These are phyloP conservation scores for Acanthamoeba rhysodes DNA, from an alignment of 208 protist species.

Conservation along the genomic window DNA sequence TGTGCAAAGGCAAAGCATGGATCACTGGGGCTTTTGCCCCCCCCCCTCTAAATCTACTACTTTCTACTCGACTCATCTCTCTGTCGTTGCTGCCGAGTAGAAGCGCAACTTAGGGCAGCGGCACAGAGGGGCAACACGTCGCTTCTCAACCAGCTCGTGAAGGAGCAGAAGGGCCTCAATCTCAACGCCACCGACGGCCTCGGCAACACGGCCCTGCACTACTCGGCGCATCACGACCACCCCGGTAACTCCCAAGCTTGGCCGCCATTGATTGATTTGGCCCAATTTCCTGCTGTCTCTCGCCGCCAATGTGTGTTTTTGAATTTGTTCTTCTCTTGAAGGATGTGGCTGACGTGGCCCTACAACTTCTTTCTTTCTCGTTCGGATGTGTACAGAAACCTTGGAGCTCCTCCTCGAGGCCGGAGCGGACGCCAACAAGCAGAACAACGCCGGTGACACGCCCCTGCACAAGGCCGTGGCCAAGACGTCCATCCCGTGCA, in stretches of 20 bases:
- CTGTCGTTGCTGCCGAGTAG: neutral
- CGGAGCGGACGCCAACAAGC: slow-evolving; percentile 45
- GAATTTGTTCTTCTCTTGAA: neutral
- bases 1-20: too few relatives aligned
- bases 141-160: slow-evolving; percentile 34
- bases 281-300: too few relatives aligned
- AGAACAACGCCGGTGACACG: slow-evolving; percentile 66
- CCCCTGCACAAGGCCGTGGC: slow-evolving; percentile 68
- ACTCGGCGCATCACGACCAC: slow-evolving; percentile 57
- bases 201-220: slow-evolving; percentile 65
- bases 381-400: neutral
- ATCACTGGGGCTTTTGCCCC: too few relatives aligned
- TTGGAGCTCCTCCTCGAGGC: slow-evolving; percentile 46
- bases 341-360: neutral
- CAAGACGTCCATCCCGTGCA: slow-evolving; percentile 64
- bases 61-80: too few relatives aligned
- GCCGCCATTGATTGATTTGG: too few relatives aligned
- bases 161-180: slow-evolving; percentile 46
- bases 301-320: too few relatives aligned
- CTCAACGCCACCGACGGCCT: slow-evolving; percentile 28
- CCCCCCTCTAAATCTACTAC: too few relatives aligned
- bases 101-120: slow-evolving; percentile 48
- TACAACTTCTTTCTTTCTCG: neutral
- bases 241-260: neutral
- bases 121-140: slow-evolving; percentile 46